phyloP scores from a whole-genome alignment of 257 asterid genomes.

The Galeopsis tetrahit region DNA sequence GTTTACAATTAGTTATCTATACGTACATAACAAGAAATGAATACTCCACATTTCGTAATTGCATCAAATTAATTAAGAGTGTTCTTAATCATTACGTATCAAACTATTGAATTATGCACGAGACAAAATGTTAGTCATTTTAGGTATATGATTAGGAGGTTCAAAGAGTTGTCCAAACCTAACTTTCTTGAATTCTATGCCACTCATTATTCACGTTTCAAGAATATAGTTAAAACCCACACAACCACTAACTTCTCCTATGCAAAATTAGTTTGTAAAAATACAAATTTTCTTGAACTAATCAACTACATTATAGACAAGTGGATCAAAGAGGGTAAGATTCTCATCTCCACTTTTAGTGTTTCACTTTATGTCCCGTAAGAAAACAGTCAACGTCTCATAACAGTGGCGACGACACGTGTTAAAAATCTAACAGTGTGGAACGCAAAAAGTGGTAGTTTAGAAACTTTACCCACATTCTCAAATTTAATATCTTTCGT shows the following conservation, averaged over 20 bases:
- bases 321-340: background rate
- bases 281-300: background rate
- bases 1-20: no score
- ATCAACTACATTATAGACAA: background rate
- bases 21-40: no score
- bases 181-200: constrained; percentile 36
- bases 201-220: constrained; percentile 14
- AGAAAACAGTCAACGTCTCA: no score
- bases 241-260: background rate
- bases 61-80: background rate
- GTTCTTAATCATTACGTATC: background rate
- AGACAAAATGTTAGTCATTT: constrained; percentile 15
- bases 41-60: no score
- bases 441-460: no score
- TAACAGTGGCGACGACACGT: no score
- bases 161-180: constrained; percentile 41
- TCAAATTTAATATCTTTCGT: no score
- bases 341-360: no score
- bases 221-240: background rate
- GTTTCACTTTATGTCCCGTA: no score
- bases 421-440: no score
- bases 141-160: constrained; percentile 44
- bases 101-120: background rate
- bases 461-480: no score
- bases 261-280: background rate